Evolutionary conservation across 2,329 filamentous ascomycete species (phyloP).

Genomic region (Endoconidiophora polonica): DNA sequence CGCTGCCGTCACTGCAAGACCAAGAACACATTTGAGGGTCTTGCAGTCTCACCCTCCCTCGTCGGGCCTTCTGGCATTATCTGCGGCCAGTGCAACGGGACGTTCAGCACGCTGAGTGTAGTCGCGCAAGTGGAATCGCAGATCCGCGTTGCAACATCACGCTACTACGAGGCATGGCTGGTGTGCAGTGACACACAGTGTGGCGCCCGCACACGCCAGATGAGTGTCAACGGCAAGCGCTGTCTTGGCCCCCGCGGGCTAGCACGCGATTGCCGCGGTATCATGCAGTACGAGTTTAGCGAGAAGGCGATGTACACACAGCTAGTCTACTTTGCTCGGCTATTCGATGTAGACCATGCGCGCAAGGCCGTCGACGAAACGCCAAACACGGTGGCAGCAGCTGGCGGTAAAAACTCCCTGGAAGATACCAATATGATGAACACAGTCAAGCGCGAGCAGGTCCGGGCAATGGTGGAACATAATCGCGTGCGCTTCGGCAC

Average conservation of each 20-base stretch:
- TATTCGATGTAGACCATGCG: slow-evolving; percentile 85
- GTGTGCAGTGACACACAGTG: slow-evolving; percentile 81
- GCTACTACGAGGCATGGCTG: slow-evolving; percentile 87
- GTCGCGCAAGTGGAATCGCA: slow-evolving; percentile 77
- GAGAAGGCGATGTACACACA: slow-evolving; percentile 94
- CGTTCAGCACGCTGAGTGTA: slow-evolving; percentile 54
- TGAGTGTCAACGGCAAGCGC: slow-evolving; percentile 79
- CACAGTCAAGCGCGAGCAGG: slow-evolving; percentile 42
- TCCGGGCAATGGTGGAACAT: slow-evolving; percentile 59
- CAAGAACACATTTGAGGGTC: slow-evolving; percentile 57
- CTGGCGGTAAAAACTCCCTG: slow-evolving; percentile 15
- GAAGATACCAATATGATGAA: slow-evolving; percentile 21
- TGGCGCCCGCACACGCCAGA: slow-evolving; percentile 71
- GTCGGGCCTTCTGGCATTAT: slow-evolving; percentile 59
- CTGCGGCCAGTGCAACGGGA: slow-evolving; percentile 51
- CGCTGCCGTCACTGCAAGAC: slow-evolving; percentile 69
- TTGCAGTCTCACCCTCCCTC: slow-evolving; percentile 38
- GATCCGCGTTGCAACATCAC: slow-evolving; percentile 58
- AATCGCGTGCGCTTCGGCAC: slow-evolving; percentile 68
- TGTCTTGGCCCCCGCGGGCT: slow-evolving; percentile 79
- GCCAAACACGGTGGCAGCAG: slow-evolving; percentile 15
- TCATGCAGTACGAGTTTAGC: slow-evolving; percentile 73
- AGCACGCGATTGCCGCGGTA: slow-evolving; percentile 66
- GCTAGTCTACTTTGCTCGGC: slow-evolving; percentile 64
- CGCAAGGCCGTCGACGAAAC: slow-evolving; percentile 33